Evolutionary conservation across 139 green algal species (phyloP).

Genomic region (Coccomyxa sp.): DNA sequence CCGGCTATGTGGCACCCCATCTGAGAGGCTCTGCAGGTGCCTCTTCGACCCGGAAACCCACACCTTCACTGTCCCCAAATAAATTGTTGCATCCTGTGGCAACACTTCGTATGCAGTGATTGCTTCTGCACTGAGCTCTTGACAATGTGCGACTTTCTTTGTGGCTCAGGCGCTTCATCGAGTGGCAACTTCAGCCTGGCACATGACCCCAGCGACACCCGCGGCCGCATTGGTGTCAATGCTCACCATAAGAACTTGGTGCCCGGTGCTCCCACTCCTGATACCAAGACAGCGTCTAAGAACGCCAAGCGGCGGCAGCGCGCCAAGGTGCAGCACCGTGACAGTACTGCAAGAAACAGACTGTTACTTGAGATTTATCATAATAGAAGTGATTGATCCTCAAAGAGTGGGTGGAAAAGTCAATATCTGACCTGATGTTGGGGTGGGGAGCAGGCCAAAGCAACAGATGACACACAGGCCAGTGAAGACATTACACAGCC

Average conservation of each 20-base stretch:
- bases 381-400: constrained; percentile 9
- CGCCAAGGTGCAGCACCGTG: constrained; percentile 23
- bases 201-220: background rate
- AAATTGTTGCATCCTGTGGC: background rate
- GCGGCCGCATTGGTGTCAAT: background rate
- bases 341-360: too few species aligned
- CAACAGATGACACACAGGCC: background rate
- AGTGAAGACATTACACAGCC: background rate
- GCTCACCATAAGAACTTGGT: background rate
- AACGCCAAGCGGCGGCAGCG: constrained; percentile 53
- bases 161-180: background rate
- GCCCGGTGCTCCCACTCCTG: background rate
- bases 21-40: constrained; percentile 22
- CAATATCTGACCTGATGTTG: background rate
- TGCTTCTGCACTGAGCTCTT: background rate
- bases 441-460: background rate
- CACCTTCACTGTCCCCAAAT: background rate
- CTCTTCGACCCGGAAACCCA: background rate
- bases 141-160: background rate
- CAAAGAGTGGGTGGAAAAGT: background rate
- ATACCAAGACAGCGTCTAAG: constrained; percentile 23
- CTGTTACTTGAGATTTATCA: background rate
- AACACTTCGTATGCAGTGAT: background rate
- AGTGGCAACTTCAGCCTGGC: constrained; percentile 3
- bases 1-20: constrained; percentile 51